These are phyloP conservation scores for Collybiopsis luxurians DNA, from an alignment of 768 basidiomycete genomes.

Conservation along the genomic window DNA sequence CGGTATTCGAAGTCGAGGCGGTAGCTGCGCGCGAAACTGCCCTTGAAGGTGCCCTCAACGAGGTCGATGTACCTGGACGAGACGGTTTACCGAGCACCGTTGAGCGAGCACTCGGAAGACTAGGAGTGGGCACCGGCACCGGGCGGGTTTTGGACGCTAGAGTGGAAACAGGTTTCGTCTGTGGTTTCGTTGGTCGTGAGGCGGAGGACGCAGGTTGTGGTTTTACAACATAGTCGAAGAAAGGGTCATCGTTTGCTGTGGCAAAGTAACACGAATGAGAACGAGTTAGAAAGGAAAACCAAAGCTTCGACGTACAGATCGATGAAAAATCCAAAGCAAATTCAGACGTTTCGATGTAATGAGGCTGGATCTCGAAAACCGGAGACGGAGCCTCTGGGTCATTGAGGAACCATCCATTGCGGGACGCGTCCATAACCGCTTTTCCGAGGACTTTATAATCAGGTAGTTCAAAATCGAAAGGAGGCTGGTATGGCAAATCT, in stretches of 20 bases:
- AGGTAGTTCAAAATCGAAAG: conserved; percentile 43
- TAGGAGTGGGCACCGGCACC: not conserved
- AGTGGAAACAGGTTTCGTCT: not conserved
- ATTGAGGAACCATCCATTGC: conserved; percentile 26
- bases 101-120: not conserved
- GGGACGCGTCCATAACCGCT: conserved; percentile 30
- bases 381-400: conserved; percentile 23
- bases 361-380: conserved; percentile 22
- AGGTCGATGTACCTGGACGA: not conserved
- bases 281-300: not conserved
- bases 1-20: not conserved
- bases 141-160: not conserved
- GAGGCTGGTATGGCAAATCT: conserved; percentile 44
- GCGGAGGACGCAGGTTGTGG: not conserved
- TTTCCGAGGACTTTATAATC: conserved; percentile 41
- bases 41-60: not conserved
- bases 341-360: conserved; percentile 18
- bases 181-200: not conserved
- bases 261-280: not conserved
- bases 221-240: conserved; percentile 11
- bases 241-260: conserved; percentile 28
- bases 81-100: not conserved
- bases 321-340: conserved; percentile 30
- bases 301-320: conserved; percentile 10
- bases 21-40: not conserved